phyloP scores from a whole-genome alignment of 2,329 filamentous ascomycete genomes.

The Incumbomyces delicatus region DNA sequence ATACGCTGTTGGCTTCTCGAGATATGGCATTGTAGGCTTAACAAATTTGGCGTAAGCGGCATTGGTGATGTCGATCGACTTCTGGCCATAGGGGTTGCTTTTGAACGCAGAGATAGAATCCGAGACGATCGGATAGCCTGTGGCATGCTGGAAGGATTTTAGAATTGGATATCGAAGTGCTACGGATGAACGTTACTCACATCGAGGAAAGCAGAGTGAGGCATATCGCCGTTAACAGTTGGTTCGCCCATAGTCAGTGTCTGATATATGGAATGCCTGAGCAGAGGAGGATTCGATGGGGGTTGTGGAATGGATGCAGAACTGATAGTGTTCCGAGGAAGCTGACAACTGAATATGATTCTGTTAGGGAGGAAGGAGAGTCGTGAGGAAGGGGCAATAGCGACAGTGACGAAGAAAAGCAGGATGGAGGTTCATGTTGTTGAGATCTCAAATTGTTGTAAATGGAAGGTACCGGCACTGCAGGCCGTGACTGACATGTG shows the following conservation, averaged over 20 bases:
- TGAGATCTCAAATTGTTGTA: conserved; percentile 1
- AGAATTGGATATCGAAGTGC: neutral
- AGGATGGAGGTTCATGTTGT: conserved; percentile 4
- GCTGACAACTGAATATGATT: too few species aligned
- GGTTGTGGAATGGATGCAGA: neutral
- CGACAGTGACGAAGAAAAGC: neutral
- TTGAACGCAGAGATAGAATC: conserved; percentile 72
- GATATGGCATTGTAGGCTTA: conserved; percentile 67
- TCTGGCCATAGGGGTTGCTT: conserved; percentile 71
- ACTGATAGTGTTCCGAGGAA: too few species aligned
- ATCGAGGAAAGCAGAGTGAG: conserved; percentile 30
- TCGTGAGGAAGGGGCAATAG: neutral
- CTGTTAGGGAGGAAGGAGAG: neutral
- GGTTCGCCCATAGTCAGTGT: conserved; percentile 34
- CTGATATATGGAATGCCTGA: neutral
- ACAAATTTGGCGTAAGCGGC: conserved; percentile 67
- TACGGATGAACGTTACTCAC: conserved; percentile 15
- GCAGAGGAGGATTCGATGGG: neutral
- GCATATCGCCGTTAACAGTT: conserved; percentile 38
- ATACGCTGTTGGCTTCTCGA: conserved; percentile 70
- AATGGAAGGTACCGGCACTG: conserved; percentile 1
- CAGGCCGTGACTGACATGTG: conserved; percentile 2
- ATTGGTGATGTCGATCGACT: conserved; percentile 66
- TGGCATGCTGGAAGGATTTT: conserved; percentile 55
- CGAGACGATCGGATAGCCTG: conserved; percentile 72